A percentile compares a stretch with the other conserved stretches of the same genome.
phyloP scores from a whole-genome alignment of 192 early-diverging fungal genomes.

The Podila epicladia region DNA sequence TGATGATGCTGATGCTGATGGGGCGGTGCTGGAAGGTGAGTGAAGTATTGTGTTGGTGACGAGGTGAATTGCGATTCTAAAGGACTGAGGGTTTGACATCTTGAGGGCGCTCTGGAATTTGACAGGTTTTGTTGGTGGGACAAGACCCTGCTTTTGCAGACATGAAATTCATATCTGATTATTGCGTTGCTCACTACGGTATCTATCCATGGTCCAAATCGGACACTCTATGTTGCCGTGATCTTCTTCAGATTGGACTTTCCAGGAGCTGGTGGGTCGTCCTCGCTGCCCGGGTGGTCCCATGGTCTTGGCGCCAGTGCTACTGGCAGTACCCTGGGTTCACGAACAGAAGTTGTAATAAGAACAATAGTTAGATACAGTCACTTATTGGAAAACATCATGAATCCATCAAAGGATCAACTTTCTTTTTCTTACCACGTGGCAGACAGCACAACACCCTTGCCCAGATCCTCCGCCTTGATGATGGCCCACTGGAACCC shows the following conservation, averaged over 20 bases:
- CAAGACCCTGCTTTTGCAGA: too few species aligned
- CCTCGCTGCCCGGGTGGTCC: constrained; percentile 41
- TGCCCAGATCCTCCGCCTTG: constrained; percentile 47
- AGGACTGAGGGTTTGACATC: too few species aligned
- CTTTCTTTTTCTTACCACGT: constrained; percentile 46
- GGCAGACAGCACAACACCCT: constrained; percentile 54
- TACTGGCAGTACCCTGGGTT: constrained; percentile 51
- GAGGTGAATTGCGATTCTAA: too few species aligned
- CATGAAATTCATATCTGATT: too few species aligned
- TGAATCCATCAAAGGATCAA: neutral
- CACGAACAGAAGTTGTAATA: neutral
- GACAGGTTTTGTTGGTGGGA: too few species aligned
- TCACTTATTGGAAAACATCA: neutral
- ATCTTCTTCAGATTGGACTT: constrained; percentile 30
- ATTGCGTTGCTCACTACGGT: too few species aligned
- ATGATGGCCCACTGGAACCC: constrained; percentile 55
- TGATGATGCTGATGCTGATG: too few species aligned
- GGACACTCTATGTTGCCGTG: constrained; percentile 9
- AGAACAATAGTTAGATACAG: neutral
- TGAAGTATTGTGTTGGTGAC: too few species aligned
- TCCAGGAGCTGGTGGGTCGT: neutral
- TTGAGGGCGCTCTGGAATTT: too few species aligned
- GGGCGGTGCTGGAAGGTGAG: too few species aligned
- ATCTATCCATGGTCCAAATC: neutral
- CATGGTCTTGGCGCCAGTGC: constrained; percentile 53